Evolutionary conservation across 306 rosid genomes (phyloP), one percentile per base, ranked within the genome.

Genomic region (Inga laurina): DNA sequence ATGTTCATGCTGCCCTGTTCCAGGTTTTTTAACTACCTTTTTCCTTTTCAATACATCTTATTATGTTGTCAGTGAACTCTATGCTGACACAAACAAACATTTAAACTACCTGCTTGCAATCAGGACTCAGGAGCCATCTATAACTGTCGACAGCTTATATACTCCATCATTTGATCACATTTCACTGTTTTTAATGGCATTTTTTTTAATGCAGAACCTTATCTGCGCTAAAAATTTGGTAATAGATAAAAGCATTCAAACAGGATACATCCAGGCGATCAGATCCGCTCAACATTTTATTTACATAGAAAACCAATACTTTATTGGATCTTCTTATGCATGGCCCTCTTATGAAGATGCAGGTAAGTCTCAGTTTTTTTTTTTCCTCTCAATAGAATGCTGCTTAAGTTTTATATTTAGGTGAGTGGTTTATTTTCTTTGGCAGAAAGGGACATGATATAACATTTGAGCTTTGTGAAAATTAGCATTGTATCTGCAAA

Each of bases 281-380:
- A 90, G 97, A 94, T 94, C 99, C 5, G 97, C 99, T 81, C 99
- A 94, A 76, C 97, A 91, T 82, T 94, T 90, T 78, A 92, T 96
- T 74, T 96, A 96, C 86, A 94, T 96, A 35, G 99, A 94, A 86
- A 96, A 96, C 81, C 99, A 94, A 85, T 96, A 96, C 76, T 96
- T 96, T 81, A 81, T 96, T 69, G 98, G 99, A 84, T 91, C 99
- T 44, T 96, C 99, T 7, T 96, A 91, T 85, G 97, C 89, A 37
- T 96, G 98, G 99, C 98, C 93, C 19, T 84, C 90, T 11, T 94
- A 92, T 85, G 81, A 91, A 84, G 79, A 91, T 87, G 98, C 99
- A 75, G 98, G 98, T 96, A 72, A 83, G 86, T 80, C 79, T 83
- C 61, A 57, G 37, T 76, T 72, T 76, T 45, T 79, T 69, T 22